Evolutionary conservation across 352 stramenopile genomes (phyloP).

Genomic region (Phytophthora pseudosyringae): DNA sequence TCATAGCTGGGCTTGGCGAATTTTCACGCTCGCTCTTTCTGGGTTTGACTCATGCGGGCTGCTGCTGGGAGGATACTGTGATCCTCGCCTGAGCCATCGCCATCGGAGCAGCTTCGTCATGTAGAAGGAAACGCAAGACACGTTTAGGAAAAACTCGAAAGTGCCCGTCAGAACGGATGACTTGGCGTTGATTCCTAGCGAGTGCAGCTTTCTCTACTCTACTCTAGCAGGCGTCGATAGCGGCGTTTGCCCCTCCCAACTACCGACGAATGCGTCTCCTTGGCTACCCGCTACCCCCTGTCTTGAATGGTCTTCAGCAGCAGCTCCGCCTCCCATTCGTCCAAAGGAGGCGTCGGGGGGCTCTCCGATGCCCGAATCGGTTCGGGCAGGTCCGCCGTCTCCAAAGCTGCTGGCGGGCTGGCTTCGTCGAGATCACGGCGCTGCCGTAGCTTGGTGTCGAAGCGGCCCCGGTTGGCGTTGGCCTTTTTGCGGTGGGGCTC

Average conservation of each 20-base stretch:
- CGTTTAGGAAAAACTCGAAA: not conserved
- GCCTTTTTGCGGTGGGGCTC: constrained; percentile 56
- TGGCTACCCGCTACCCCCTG: constrained; percentile 7
- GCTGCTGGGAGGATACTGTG: not conserved
- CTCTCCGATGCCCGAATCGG: constrained; percentile 22
- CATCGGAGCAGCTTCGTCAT: too few species aligned
- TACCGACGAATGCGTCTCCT: not conserved
- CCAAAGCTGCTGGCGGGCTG: not conserved
- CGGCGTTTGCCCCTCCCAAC: not conserved
- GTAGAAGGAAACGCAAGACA: not conserved
- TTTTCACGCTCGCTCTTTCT: constrained; percentile 11
- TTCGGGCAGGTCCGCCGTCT: constrained; percentile 19
- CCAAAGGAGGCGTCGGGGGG: constrained; percentile 13
- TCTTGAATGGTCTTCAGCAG: constrained; percentile 32
- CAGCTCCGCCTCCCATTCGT: constrained; percentile 31
- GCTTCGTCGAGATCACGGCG: constrained; percentile 17
- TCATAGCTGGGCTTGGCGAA: constrained; percentile 2
- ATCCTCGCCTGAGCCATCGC: not conserved
- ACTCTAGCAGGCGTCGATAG: constrained; percentile 2
- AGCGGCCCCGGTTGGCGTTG: constrained; percentile 62
- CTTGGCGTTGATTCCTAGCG: not conserved
- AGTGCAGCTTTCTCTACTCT: constrained; percentile 11
- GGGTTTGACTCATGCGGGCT: constrained; percentile 6
- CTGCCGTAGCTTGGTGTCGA: constrained; percentile 38
- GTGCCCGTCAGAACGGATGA: not conserved